Conservation (phyloP, 805 yeast species). For the Candida silvatica region DNA sequence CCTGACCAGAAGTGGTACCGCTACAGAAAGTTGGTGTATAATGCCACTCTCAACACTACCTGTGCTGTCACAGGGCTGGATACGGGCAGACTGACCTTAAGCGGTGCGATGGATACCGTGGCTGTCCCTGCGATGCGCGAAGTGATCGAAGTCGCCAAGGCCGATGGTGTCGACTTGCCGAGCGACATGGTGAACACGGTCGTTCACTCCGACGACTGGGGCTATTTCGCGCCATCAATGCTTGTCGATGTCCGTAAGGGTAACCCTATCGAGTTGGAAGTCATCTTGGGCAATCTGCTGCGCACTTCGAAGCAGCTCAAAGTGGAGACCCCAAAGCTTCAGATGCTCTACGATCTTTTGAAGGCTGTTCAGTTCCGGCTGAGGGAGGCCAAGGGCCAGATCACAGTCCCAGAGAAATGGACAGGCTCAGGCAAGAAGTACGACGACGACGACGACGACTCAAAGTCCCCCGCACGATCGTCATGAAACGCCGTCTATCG, state of each 20-base stretch:
- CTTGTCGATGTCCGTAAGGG: conserved; percentile 56
- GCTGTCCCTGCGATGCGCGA: conserved; percentile 36
- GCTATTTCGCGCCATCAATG: conserved; percentile 66
- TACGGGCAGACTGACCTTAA: conserved; percentile 24
- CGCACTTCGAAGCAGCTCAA: conserved; percentile 37
- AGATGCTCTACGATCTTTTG: conserved; percentile 49
- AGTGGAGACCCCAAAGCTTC: conserved; percentile 51
- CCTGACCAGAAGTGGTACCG: conserved; percentile 43
- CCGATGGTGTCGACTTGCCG: conserved; percentile 54
- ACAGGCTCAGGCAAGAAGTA: too few relatives aligned
- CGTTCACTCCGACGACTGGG: conserved; percentile 51
- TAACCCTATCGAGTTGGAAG: conserved; percentile 64
- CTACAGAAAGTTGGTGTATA: conserved; percentile 63
- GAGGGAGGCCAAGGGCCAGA: conserved; percentile 45
- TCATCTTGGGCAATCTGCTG: conserved; percentile 59
- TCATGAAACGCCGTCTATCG: too few relatives aligned
- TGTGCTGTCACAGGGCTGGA: conserved; percentile 30
- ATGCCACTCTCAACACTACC: conserved; percentile 55
- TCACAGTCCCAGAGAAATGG: conserved; percentile 34
- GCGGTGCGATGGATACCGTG: conserved; percentile 18
- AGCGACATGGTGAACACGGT: conserved; percentile 38
- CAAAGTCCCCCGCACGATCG: too few relatives aligned
- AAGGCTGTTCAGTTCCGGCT: conserved; percentile 52
- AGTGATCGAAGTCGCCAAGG: conserved; percentile 44
- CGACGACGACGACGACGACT: too few relatives aligned